Conservation (phyloP, 176 grass and related monocot genomes). For the Pharus latifolius region DNA sequence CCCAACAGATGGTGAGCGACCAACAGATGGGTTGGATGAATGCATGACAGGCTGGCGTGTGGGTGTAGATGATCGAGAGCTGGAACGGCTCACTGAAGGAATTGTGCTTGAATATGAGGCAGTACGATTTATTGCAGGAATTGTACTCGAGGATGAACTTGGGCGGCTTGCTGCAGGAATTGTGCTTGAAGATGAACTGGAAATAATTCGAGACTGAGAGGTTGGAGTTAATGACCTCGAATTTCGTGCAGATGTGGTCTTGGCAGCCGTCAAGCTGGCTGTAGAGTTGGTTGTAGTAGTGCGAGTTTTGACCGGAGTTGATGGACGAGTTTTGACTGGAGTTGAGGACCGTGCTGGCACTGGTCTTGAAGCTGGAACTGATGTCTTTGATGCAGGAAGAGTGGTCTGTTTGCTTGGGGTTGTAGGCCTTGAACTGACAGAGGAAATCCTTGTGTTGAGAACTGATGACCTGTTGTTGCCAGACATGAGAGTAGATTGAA, state of each 20-base stretch:
- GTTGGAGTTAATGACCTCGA: conserved; percentile 72
- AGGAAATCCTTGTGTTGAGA: conserved; percentile 54
- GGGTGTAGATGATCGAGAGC: conserved; percentile 68
- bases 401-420: conserved; percentile 51
- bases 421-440: conserved; percentile 60
- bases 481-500: conserved; percentile 26
- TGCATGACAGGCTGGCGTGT: conserved; percentile 38
- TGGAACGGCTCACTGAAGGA: conserved; percentile 38
- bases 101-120: conserved; percentile 38
- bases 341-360: conserved; percentile 54
- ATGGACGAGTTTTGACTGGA: conserved; percentile 44
- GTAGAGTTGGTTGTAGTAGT: conserved; percentile 33
- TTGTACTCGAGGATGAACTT: conserved; percentile 29
- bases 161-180: conserved; percentile 20
- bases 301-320: conserved; percentile 43
- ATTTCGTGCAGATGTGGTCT: conserved; percentile 31
- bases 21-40: conserved; percentile 31
- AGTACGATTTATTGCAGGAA: conserved; percentile 24
- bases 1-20: conserved; percentile 61
- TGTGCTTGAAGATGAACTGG: conserved; percentile 35
- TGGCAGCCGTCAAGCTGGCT: conserved; percentile 19
- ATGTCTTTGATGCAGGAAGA: conserved; percentile 39
- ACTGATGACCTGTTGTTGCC: conserved; percentile 53
- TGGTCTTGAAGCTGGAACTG: conserved; percentile 35
- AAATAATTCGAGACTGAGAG: conserved; percentile 27